These are phyloP conservation scores for Aegilops tauschii DNA, from an alignment of 176 grass and related monocot genomes.

Conservation along the genomic window DNA sequence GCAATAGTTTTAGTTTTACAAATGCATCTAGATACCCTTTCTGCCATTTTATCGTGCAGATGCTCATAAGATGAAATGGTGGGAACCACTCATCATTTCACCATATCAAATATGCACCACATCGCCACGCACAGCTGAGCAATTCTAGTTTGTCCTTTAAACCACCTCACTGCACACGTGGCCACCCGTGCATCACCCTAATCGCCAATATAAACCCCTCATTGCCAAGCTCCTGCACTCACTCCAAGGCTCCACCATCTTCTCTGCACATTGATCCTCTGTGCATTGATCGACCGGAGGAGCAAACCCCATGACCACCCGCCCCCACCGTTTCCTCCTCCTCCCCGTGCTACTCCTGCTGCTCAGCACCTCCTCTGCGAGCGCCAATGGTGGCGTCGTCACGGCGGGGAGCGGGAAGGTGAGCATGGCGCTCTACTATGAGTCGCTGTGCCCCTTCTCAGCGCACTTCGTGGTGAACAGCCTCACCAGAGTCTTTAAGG, in stretches of 20 bases:
- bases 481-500: conserved; percentile 40
- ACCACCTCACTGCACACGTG: conserved; percentile 23
- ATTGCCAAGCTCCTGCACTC: not conserved
- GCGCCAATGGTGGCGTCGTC: not conserved
- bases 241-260: not conserved
- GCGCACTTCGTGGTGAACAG: conserved; percentile 39
- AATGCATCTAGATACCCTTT: not conserved
- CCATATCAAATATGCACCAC: not conserved
- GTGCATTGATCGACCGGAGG: not conserved
- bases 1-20: too few species aligned
- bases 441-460: conserved; percentile 54
- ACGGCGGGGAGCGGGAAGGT: conserved; percentile 16
- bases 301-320: not conserved
- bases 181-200: not conserved
- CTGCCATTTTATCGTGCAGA: not conserved
- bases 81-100: not conserved
- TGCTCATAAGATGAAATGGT: not conserved
- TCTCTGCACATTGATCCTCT: not conserved
- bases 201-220: not conserved
- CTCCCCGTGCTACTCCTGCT: conserved; percentile 1
- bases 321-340: not conserved
- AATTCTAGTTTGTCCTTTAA: not conserved
- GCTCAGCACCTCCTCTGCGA: not conserved
- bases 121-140: not conserved
- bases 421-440: conserved; percentile 46